Conservation (phyloP, 2,329 filamentous ascomycete genomes). For the Neurospora sp. region DNA sequence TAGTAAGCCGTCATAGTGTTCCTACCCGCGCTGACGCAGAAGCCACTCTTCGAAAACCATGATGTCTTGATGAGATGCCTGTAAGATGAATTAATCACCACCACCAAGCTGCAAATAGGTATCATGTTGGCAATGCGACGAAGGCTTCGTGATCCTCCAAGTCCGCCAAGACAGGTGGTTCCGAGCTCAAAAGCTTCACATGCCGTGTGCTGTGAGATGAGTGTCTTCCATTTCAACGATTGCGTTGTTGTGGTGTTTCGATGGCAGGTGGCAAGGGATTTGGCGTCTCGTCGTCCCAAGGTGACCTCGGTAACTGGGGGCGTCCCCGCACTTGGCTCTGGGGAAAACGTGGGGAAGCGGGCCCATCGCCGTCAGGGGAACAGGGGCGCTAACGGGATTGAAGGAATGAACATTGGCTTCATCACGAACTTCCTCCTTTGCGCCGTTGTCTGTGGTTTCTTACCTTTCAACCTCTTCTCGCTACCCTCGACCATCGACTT, state of each 20-base stretch:
- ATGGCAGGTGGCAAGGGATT: not conserved
- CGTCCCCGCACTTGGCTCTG: slow-evolving; percentile 11
- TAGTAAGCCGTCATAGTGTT: not conserved
- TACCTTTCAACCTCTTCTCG: not conserved
- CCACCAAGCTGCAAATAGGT: not conserved
- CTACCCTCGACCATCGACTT: not conserved
- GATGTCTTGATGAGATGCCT: not conserved
- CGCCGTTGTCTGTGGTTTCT: not conserved
- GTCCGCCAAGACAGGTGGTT: not conserved
- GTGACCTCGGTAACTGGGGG: not conserved
- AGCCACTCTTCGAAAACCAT: not conserved
- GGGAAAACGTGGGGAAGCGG: slow-evolving; percentile 12
- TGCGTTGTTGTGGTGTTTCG: not conserved
- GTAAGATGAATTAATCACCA: not conserved
- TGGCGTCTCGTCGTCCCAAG: not conserved
- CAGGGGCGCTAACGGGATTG: not conserved
- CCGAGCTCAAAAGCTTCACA: not conserved
- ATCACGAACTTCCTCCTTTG: not conserved
- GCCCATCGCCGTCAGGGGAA: not conserved
- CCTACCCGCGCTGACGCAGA: not conserved
- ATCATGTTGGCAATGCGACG: not conserved
- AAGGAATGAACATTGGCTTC: not conserved
- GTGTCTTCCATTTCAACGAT: not conserved
- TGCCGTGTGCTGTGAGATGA: not conserved
- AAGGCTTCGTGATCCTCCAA: not conserved